A percentile compares a stretch with the other conserved stretches of the same genome.
Conservation (phyloP, 129 eudicot species). For the Tagetes erecta region DNA sequence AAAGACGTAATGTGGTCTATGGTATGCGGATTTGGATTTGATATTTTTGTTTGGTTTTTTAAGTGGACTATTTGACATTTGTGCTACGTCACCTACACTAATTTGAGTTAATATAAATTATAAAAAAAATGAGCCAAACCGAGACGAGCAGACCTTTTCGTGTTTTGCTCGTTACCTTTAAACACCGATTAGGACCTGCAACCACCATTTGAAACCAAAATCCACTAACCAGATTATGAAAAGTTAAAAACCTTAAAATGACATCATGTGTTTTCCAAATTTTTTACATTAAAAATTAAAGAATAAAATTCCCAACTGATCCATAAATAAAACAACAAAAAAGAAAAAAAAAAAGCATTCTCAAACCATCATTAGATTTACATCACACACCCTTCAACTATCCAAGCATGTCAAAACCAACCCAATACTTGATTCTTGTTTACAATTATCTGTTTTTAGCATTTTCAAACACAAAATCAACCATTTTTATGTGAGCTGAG, state of each 20-base stretch:
- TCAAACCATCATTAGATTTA: conserved; percentile 29
- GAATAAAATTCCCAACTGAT: conserved; percentile 18
- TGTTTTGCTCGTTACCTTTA: too few species aligned
- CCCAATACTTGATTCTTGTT: conserved; percentile 28
- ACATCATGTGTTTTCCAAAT: conserved; percentile 18
- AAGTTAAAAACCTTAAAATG: background rate
- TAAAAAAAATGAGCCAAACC: too few species aligned
- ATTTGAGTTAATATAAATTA: too few species aligned
- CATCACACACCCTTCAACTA: conserved; percentile 37
- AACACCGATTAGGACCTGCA: too few species aligned
- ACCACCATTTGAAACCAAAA: too few species aligned
- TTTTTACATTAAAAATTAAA: conserved; percentile 29
- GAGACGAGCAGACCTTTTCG: too few species aligned
- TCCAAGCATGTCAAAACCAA: conserved; percentile 22
- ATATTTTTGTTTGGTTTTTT: too few species aligned
- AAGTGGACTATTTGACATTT: too few species aligned
- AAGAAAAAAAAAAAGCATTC: conserved; percentile 21
- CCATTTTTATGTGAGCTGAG: background rate
- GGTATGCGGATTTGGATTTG: too few species aligned
- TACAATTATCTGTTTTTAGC: background rate
- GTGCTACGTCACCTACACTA: too few species aligned
- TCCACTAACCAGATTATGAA: background rate
- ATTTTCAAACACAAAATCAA: conserved; percentile 9
- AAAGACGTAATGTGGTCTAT: too few species aligned
- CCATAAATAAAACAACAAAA: background rate